Evolutionary conservation across 495 filamentous ascomycete genomes (phyloP), one percentile per base, ranked within the genome.

Genomic region (Trichoderma orchidacearum): DNA sequence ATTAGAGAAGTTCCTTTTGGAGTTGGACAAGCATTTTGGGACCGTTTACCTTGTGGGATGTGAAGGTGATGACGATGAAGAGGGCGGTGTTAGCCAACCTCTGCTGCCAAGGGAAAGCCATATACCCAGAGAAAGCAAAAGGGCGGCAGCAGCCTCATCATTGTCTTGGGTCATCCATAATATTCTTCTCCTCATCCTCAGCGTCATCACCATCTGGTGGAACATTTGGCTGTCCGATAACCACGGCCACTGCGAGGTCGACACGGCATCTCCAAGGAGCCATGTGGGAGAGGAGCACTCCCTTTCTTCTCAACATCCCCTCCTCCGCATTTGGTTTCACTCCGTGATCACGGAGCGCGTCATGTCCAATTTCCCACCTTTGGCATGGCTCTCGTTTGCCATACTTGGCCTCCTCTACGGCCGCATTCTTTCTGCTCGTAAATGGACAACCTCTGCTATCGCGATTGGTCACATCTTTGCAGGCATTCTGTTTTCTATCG

Each of bases 351-450:
- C 61, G 15, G 25, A 23, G 25, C 58, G 27, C 8, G 52, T 66
- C 45, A 34, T 65, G 1, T 70, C 68, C 1, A 57, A 34, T 13
- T 69, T 69, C 28, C 68, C 68, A 2, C 68, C 68, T 0, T 34
- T 70, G 28, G 66, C 67, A 0, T 70, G 68, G 68, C 17, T 70
- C 5, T 69, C 66, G 5, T 69, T 69, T 32, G 62, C 68, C 21
- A 56, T 70, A 28, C 59, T 70, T n/a, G 66, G 68, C 3, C 57
- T 71, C 3, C 61, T 70, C 5, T 68, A 66, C 53, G 68, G 67
- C 18, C 64, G 68, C 55, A 58, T 68, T 51, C 59, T 68, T 18
- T 61, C 68, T 13, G 60, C 62, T 0, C 58, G 60, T 8, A 54
- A 62, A 0, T 67, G 66, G 64, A 64, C 29, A 18, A 31, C 59